Evolutionary conservation across 2,329 filamentous ascomycete genomes (phyloP).

Genomic region (Ascochyta rabiei): DNA sequence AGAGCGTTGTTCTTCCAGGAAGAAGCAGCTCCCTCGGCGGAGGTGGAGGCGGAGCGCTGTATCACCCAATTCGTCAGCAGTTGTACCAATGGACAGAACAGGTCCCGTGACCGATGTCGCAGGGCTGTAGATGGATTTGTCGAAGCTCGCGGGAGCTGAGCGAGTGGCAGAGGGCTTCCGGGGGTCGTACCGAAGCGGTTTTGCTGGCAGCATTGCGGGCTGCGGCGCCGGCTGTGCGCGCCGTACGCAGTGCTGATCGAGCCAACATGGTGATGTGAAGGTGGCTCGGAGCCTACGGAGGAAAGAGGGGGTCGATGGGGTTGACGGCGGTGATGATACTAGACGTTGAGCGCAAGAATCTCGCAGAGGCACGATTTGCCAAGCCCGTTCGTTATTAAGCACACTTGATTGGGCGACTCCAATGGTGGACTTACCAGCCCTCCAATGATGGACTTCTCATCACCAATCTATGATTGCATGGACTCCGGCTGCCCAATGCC

Average conservation of each 20-base stretch:
- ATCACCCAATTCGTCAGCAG: conserved; percentile 42
- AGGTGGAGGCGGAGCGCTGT: conserved; percentile 65
- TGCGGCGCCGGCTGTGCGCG: conserved; percentile 83
- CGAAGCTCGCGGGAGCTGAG: conserved; percentile 38
- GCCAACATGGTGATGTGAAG: conserved; percentile 77
- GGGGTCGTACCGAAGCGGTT: conserved; percentile 54
- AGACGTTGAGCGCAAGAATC: conserved; percentile 20
- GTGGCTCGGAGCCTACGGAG: conserved; percentile 46
- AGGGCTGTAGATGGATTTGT: conserved; percentile 28
- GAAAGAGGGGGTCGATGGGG: conserved; percentile 45
- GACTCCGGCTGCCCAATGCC: conserved; percentile 3
- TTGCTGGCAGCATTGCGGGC: conserved; percentile 65
- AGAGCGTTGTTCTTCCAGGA: conserved; percentile 84
- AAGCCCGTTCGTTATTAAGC: conserved; percentile 8
- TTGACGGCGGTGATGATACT: conserved; percentile 40
- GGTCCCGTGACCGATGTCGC: conserved; percentile 19
- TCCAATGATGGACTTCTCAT: neutral
- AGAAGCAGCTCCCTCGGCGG: conserved; percentile 73
- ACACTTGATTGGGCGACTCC: neutral
- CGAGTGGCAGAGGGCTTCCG: conserved; percentile 31
- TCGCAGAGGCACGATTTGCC: conserved; percentile 2
- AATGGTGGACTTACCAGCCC: neutral
- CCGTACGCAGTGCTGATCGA: conserved; percentile 86
- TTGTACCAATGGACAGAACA: conserved; percentile 34
- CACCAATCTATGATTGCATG: conserved; percentile 9